These are phyloP conservation scores for Tylopilus sp. DNA, from an alignment of 1,284 basidiomycete species.

Conservation along the genomic window DNA sequence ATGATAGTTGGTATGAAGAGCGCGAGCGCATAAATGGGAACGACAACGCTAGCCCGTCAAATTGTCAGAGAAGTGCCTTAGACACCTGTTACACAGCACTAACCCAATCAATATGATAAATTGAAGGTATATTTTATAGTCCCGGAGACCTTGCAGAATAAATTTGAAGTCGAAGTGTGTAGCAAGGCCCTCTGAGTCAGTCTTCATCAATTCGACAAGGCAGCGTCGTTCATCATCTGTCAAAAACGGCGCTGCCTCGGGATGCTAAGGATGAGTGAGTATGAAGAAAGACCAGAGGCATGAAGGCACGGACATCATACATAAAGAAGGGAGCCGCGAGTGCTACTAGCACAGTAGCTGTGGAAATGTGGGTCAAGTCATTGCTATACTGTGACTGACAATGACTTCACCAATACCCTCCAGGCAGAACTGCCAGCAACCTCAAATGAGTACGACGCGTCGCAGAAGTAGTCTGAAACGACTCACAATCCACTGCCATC, in stretches of 20 bases:
- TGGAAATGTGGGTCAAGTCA: background rate
- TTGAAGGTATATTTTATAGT: constrained; percentile 44
- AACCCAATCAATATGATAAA: constrained; percentile 42
- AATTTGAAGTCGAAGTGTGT: constrained; percentile 35
- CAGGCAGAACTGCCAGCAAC: constrained; percentile 29
- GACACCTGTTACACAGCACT: background rate
- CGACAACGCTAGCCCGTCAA: constrained; percentile 32
- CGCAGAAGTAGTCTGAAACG: too few species aligned
- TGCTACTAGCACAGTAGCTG: constrained; percentile 39
- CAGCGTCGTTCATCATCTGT: constrained; percentile 35
- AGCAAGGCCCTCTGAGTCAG: constrained; percentile 33
- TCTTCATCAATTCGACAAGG: constrained; percentile 35
- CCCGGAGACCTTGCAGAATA: constrained; percentile 40
- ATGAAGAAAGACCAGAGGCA: background rate
- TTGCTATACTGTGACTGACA: background rate
- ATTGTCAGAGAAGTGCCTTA: constrained; percentile 1
- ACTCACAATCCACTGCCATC: constrained; percentile 49
- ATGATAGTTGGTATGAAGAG: constrained; percentile 57
- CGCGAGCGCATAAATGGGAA: constrained; percentile 52
- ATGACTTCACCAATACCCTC: constrained; percentile 28
- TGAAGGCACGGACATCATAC: constrained; percentile 35
- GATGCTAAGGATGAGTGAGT: constrained; percentile 31
- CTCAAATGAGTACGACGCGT: background rate
- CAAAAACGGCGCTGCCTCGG: constrained; percentile 43
- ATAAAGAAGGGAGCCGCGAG: constrained; percentile 38